phyloP scores from a whole-genome alignment of 257 asterid species.

The Solanum gandarillasii region DNA sequence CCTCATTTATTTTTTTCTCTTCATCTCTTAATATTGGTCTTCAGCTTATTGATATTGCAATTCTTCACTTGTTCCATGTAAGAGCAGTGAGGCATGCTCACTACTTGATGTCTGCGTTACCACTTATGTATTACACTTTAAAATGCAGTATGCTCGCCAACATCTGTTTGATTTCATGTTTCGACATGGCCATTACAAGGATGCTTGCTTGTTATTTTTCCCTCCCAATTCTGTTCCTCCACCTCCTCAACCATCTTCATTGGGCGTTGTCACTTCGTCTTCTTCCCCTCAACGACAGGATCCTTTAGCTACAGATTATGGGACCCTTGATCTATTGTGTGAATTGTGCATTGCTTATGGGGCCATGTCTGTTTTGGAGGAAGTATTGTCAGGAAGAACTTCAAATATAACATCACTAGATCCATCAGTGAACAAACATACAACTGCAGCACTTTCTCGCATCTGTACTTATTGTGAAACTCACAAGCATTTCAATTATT shows the following conservation, averaged over 20 bases:
- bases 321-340: slow-evolving; percentile 83
- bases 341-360: slow-evolving; percentile 82
- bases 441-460: slow-evolving; percentile 83
- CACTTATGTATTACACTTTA: slow-evolving; percentile 1
- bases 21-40: background rate
- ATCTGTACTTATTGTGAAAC: slow-evolving; percentile 86
- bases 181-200: slow-evolving; percentile 81
- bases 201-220: slow-evolving; percentile 79
- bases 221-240: slow-evolving; percentile 69
- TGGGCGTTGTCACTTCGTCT: slow-evolving; percentile 53
- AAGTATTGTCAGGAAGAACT: slow-evolving; percentile 59
- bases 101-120: background rate
- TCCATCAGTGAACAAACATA: slow-evolving; percentile 58
- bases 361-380: slow-evolving; percentile 81
- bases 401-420: slow-evolving; percentile 29
- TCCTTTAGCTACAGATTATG: slow-evolving; percentile 79
- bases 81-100: background rate
- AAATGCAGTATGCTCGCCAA: slow-evolving; percentile 85
- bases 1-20: background rate
- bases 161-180: slow-evolving; percentile 87
- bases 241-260: slow-evolving; percentile 52
- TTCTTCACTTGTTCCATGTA: background rate
- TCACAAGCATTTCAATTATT: slow-evolving; percentile 81
- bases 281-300: slow-evolving; percentile 91
- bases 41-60: background rate